phyloP scores from a whole-genome alignment of 2,329 filamentous ascomycete genomes.

The Diaporthe australafricana region DNA sequence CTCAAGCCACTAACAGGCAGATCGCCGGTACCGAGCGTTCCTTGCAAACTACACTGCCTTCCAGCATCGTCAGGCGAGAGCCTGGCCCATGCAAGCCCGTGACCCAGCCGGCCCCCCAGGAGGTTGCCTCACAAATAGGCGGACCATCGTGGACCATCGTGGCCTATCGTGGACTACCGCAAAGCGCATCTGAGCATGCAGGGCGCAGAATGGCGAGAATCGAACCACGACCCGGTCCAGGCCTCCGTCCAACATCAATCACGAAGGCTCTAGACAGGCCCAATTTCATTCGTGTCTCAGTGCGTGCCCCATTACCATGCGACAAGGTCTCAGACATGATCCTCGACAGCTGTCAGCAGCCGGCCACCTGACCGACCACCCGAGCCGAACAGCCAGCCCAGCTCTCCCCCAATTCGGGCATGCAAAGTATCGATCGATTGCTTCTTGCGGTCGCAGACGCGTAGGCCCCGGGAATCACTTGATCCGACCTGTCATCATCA shows the following conservation, averaged over 20 bases:
- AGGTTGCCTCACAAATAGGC: not conserved
- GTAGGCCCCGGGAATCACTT: conserved; percentile 5
- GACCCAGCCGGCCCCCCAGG: too few relatives aligned
- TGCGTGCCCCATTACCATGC: conserved; percentile 6
- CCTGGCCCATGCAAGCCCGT: too few relatives aligned
- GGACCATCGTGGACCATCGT: not conserved
- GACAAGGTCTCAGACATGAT: conserved; percentile 30
- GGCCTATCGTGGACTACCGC: not conserved
- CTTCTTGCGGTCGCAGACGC: not conserved
- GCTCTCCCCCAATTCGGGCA: not conserved
- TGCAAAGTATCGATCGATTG: not conserved
- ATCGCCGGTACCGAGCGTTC: too few relatives aligned
- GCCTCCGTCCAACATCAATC: not conserved
- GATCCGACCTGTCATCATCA: not conserved
- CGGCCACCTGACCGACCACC: not conserved
- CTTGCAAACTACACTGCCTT: too few relatives aligned
- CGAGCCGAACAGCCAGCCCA: not conserved
- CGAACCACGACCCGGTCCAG: not conserved
- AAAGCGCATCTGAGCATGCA: not conserved
- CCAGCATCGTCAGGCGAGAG: too few relatives aligned
- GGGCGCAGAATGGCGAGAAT: not conserved
- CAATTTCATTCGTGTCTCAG: not conserved
- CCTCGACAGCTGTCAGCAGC: conserved; percentile 14
- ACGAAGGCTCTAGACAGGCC: not conserved
- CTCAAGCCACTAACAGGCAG: too few relatives aligned